Conservation (phyloP, 2,329 filamentous ascomycete species). For the Westerdykella aurantiaca region DNA sequence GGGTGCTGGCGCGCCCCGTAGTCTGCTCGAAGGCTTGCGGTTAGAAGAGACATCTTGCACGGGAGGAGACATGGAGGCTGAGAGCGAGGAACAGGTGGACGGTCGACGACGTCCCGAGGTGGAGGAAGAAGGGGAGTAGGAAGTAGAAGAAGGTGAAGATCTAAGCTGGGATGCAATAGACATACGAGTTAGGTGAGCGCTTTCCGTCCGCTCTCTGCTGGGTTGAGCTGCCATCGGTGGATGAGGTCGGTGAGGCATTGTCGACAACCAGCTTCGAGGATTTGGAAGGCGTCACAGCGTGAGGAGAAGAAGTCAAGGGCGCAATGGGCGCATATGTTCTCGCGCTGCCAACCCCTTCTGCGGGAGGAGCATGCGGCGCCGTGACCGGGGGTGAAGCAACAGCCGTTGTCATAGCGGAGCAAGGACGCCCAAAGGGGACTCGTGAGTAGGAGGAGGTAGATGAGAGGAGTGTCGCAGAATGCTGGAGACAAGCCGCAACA, state of each 20-base stretch:
- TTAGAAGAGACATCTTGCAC: conserved; percentile 22
- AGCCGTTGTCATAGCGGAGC: conserved; percentile 42
- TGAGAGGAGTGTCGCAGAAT: conserved; percentile 34
- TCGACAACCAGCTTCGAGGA: conserved; percentile 29
- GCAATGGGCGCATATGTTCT: conserved; percentile 43
- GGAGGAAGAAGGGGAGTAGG: conserved; percentile 13
- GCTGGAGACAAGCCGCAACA: conserved; percentile 29
- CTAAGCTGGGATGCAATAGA: conserved; percentile 21
- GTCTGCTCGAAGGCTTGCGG: conserved; percentile 43
- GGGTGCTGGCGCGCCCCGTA: conserved; percentile 53
- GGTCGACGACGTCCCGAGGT: conserved; percentile 7
- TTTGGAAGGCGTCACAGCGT: conserved; percentile 36
- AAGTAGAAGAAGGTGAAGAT: conserved; percentile 16
- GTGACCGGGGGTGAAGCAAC: conserved; percentile 40
- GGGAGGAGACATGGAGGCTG: conserved; percentile 26
- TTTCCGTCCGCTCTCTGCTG: conserved; percentile 45
- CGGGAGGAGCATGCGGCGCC: conserved; percentile 35
- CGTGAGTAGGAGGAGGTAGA: conserved; percentile 18
- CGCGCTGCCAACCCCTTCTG: conserved; percentile 32
- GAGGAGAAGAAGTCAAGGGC: conserved; percentile 38
- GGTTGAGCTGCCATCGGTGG: conserved; percentile 33
- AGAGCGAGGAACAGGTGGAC: conserved; percentile 12
- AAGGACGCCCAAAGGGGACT: conserved; percentile 1
- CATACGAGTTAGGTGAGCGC: conserved; percentile 49
- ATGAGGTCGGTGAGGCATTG: conserved; percentile 36